Base-by-base conservation (phyloP, 2,329 filamentous ascomycete species). In the Xylariaceae sp. region DNA sequence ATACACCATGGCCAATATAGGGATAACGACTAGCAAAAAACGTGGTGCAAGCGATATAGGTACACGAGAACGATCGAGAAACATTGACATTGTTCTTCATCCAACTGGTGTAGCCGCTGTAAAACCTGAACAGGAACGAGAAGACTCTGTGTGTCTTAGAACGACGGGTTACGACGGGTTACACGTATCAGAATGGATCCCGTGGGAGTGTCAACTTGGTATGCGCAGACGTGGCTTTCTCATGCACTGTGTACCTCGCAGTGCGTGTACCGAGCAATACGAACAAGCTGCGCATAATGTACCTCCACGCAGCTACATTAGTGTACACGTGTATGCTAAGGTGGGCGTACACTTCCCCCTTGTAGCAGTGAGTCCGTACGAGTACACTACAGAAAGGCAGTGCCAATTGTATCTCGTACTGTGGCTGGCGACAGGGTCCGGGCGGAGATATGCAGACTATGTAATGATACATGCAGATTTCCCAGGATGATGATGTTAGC, bases 171-270 rank as follows among this genome's bases (percentile, higher is more conserved):
- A n/a, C 41, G 41, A 45, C 41, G 41, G 41, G 41, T 45, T 45
- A 45, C 41, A 45, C 41, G 41, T 45, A 45, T 45, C 41, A 45
- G 2, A 45, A 45, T 45, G 41, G 41, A n/a, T 45, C 41, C 41
- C 41, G 11, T 47, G 51, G 53, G 59, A 60, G 58, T 51, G 30
- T 15, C 35, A 8, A 4, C 1, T 50, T 41, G 37, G 37, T 10
- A 41, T 41, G 9, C 37, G 11, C 37, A 9, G 37, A 41, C 37
- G 37, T 41, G 37, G 37, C 37, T 41, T 41, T 3, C 7, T 44
- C n/a, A 45, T 52, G 15, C 54, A 59, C 60, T 57, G 57, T 59
- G 18, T 18, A 41, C 18, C n/a, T 23, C 37, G 13, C n/a, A 41
- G 37, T 41, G 37, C 37, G n/a, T n/a, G 41, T 45, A 15, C 41